phyloP scores from a whole-genome alignment of 768 basidiomycete species.

The Tylopilus felleus region DNA sequence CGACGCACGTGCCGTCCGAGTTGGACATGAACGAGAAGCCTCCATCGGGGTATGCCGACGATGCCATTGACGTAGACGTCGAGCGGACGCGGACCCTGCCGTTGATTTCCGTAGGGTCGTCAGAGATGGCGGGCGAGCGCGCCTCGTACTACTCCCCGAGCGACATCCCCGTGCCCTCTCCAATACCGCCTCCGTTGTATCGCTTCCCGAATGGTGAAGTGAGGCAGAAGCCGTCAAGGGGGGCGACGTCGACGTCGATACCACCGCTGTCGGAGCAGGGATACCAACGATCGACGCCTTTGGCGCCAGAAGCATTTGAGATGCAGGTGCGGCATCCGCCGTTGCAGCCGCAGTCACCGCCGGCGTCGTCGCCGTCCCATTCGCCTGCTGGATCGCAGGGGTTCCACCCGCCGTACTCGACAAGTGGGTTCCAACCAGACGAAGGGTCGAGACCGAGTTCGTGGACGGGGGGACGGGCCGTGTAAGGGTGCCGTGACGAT shows the following conservation, averaged over 20 bases:
- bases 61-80: background rate
- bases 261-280: background rate
- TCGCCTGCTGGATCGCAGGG: slow-evolving; percentile 9
- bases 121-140: slow-evolving; percentile 12
- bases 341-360: background rate
- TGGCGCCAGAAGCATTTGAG: slow-evolving; percentile 33
- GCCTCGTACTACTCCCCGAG: slow-evolving; percentile 61
- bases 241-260: background rate
- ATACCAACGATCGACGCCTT: slow-evolving; percentile 2
- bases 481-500: background rate
- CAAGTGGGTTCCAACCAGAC: background rate
- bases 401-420: background rate
- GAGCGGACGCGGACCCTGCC: slow-evolving; percentile 1
- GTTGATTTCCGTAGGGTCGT: slow-evolving; percentile 10
- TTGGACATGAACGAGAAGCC: slow-evolving; percentile 15
- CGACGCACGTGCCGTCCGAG: slow-evolving; percentile 35
- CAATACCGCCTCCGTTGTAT: slow-evolving; percentile 50
- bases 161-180: slow-evolving; percentile 53
- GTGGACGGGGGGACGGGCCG: slow-evolving; percentile 19
- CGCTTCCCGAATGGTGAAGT: slow-evolving; percentile 45
- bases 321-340: slow-evolving; percentile 36
- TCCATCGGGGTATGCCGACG: background rate
- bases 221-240: slow-evolving; percentile 31
- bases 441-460: slow-evolving; percentile 7
- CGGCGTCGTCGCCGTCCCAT: background rate